Evolutionary conservation across 164 flowering plant species (phyloP).

Genomic region (Saururus chinensis): DNA sequence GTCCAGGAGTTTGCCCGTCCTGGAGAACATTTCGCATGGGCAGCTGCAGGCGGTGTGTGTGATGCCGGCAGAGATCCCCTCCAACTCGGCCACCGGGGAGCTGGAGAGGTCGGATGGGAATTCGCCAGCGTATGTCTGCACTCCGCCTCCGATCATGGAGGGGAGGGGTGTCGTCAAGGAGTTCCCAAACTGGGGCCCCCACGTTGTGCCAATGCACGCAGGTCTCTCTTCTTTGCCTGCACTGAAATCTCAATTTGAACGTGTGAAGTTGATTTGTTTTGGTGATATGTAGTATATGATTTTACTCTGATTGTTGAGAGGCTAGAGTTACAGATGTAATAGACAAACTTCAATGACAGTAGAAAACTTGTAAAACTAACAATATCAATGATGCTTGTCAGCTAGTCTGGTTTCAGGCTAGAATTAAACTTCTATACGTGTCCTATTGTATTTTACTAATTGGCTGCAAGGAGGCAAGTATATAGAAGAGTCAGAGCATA

Average conservation of each 20-base stretch:
- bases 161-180: slow-evolving; percentile 68
- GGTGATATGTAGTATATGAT: not conserved
- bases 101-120: slow-evolving; percentile 31
- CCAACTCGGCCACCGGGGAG: slow-evolving; percentile 17
- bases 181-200: slow-evolving; percentile 39
- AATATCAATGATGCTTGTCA: no score
- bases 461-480: no score
- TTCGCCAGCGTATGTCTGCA: slow-evolving; percentile 35
- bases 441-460: no score
- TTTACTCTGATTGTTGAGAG: no score
- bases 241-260: not conserved
- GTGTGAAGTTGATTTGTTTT: not conserved
- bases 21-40: slow-evolving; percentile 88
- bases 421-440: no score
- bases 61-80: slow-evolving; percentile 44
- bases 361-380: no score
- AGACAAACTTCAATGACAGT: no score
- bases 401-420: no score
- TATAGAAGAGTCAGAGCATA: no score
- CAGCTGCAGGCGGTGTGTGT: slow-evolving; percentile 84
- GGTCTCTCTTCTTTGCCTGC: slow-evolving; percentile 25
- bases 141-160: slow-evolving; percentile 66
- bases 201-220: slow-evolving; percentile 80
- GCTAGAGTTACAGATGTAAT: no score
- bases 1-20: slow-evolving; percentile 8